Conservation (phyloP, 2,329 filamentous ascomycete genomes). For the Colletotrichum viniferum region DNA sequence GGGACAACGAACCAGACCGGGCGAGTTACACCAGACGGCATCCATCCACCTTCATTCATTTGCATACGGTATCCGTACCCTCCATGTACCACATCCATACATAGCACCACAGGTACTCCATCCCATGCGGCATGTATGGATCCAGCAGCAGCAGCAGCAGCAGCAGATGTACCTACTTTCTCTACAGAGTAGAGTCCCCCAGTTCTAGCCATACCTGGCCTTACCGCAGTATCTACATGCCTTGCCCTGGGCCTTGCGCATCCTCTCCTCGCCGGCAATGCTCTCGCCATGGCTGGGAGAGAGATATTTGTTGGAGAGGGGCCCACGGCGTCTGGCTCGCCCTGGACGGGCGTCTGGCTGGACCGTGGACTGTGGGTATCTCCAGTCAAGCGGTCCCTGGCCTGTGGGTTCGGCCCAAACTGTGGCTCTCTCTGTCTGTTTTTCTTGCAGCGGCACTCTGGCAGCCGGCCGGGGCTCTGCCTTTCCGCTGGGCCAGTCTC, state of each 20-base stretch:
- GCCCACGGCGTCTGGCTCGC: not conserved
- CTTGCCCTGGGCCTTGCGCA: not conserved
- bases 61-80: not conserved
- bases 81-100: not conserved
- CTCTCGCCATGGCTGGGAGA: not conserved
- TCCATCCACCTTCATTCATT: not conserved
- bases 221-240: not conserved
- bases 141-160: not conserved
- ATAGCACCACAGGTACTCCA: not conserved
- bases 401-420: not conserved
- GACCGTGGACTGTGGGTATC: slow-evolving; percentile 18
- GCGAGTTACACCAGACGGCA: not conserved
- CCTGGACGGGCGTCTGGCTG: slow-evolving; percentile 13
- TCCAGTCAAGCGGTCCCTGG: not conserved
- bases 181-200: not conserved
- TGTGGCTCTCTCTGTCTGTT: not conserved
- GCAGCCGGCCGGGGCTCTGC: not conserved
- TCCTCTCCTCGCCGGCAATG: not conserved
- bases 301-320: slow-evolving; percentile 12
- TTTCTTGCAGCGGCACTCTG: not conserved
- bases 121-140: not conserved
- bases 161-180: not conserved
- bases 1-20: not conserved
- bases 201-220: not conserved
- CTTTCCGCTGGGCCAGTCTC: not conserved